A percentile compares a stretch with the other conserved stretches of the same genome.
Conservation (phyloP, 441 rosid genomes). For the Melastoma candidum region DNA sequence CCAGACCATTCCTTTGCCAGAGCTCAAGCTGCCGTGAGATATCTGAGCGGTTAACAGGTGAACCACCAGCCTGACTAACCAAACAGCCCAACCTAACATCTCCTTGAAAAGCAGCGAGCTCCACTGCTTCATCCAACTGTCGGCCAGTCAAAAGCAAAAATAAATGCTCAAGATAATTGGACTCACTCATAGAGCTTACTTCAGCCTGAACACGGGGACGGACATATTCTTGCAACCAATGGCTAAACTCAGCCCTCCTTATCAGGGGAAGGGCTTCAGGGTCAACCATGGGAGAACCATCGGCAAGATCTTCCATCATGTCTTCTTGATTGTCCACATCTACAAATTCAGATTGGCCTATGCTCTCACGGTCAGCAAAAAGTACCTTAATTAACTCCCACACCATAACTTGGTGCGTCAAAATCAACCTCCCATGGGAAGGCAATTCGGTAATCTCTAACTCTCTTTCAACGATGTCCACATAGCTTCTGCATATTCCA, state of each 20-base stretch:
- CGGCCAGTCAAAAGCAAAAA: slow-evolving; percentile 82
- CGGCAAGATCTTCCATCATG: slow-evolving; percentile 76
- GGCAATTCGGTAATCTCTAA: slow-evolving; percentile 71
- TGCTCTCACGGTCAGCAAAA: slow-evolving; percentile 62
- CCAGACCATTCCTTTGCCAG: slow-evolving; percentile 86
- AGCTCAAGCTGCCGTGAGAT: slow-evolving; percentile 65
- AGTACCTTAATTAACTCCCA: slow-evolving; percentile 98
- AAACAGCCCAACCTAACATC: slow-evolving; percentile 94
- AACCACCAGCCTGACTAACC: slow-evolving; percentile 96
- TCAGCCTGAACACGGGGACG: slow-evolving; percentile 91
- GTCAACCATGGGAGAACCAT: slow-evolving; percentile 59
- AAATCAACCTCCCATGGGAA: slow-evolving; percentile 55
- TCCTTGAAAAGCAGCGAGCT: slow-evolving; percentile 82
- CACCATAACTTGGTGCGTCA: slow-evolving; percentile 87
- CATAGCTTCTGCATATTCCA: slow-evolving; percentile 73
- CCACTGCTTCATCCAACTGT: slow-evolving; percentile 81
- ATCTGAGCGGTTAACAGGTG: slow-evolving; percentile 63
- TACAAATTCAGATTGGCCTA: slow-evolving; percentile 40
- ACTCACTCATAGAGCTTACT: slow-evolving; percentile 61
- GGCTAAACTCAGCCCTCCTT: slow-evolving; percentile 90
- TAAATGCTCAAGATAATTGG: slow-evolving; percentile 67
- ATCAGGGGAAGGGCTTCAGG: slow-evolving; percentile 77
- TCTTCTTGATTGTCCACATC: slow-evolving; percentile 87
- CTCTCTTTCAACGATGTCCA: slow-evolving; percentile 73
- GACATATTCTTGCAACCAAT: slow-evolving; percentile 90